Evolutionary conservation across 1,284 basidiomycete genomes (phyloP), one percentile per base, ranked within the genome.

Genomic region (Filobasidium uniguttulatum): DNA sequence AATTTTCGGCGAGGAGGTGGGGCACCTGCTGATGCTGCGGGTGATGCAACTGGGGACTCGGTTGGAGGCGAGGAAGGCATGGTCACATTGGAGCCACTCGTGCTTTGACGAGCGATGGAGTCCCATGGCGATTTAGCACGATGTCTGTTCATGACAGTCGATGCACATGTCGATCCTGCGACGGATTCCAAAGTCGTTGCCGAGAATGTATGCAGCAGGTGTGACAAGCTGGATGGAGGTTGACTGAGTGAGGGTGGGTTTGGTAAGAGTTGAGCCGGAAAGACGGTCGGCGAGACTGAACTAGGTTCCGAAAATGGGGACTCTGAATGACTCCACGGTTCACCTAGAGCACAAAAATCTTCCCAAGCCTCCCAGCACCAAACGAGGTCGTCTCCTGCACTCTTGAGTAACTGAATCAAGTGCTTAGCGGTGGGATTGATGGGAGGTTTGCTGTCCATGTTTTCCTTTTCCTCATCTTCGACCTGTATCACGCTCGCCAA

Each of bases 361-460:
- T 87, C 84, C 62, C 91, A 87, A 1, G 90, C 90, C 66, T 96
- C 90, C 89, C 89, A 94, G 43, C 90, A 69, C 69, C 86, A 79
- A 20, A 85, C 84, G 64, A 89, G 82, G 43, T 82, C 67, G 14
- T 70, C 65, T 49, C 94, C 73, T 12, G 87, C 85, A 52, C 80
- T 75, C 31, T 75, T 74, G 64, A 85, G 91, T 62, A 80, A 81
- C 47, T 71, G 65, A 25, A 76, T n/a, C n/a, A n/a, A n/a, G n/a
- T n/a, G n/a, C n/a, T n/a, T n/a, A n/a, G n/a, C n/a, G n/a, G n/a
- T n/a, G n/a, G n/a, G n/a, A n/a, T n/a, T n/a, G n/a, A n/a, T n/a
- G n/a, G n/a, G n/a, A n/a, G n/a, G n/a, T n/a, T 73, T 14, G 90
- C 89, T 76, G 76, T 78, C 58, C 78, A 79, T 37, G 35, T 50